Percentiles rank a stretch among this genome's conserved stretches.
phyloP scores from a whole-genome alignment of 2,329 filamentous ascomycete species.

The Lecanicillium sp. region DNA sequence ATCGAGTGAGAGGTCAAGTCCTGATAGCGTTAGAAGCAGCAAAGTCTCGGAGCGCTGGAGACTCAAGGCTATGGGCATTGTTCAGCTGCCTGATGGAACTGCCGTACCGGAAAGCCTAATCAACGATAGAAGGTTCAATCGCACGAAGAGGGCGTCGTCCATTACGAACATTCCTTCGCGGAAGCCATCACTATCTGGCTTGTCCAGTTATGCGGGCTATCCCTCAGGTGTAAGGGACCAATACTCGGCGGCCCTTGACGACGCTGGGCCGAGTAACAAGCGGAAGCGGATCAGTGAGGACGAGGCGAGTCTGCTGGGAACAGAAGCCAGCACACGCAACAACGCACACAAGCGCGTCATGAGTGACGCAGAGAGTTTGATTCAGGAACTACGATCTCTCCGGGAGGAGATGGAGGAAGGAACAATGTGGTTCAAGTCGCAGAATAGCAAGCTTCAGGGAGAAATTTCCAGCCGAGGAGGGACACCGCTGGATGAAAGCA shows the following conservation, averaged over 20 bases:
- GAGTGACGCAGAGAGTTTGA: slow-evolving; percentile 31
- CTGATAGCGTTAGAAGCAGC: slow-evolving; percentile 22
- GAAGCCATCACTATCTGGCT: background rate
- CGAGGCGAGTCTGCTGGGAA: slow-evolving; percentile 9
- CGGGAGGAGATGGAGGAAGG: slow-evolving; percentile 38
- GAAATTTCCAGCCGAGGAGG: slow-evolving; percentile 24
- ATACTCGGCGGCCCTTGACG: slow-evolving; percentile 7
- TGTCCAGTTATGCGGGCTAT: background rate
- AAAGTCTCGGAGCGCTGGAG: slow-evolving; percentile 37
- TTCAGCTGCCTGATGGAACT: slow-evolving; percentile 45
- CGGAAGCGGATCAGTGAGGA: slow-evolving; percentile 24
- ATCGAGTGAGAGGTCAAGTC: slow-evolving; percentile 17
- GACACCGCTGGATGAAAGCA: slow-evolving; percentile 26
- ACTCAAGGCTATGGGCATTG: slow-evolving; percentile 42
- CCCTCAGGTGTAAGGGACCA: too few species aligned
- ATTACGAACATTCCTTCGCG: background rate
- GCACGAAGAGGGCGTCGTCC: background rate
- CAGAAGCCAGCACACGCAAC: slow-evolving; percentile 8
- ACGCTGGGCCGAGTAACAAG: slow-evolving; percentile 18
- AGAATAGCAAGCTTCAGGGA: slow-evolving; percentile 34
- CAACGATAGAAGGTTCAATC: slow-evolving; percentile 29
- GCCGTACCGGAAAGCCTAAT: slow-evolving; percentile 45
- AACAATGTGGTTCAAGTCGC: slow-evolving; percentile 37
- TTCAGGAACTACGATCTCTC: slow-evolving; percentile 32
- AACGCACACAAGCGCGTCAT: slow-evolving; percentile 32